These are phyloP conservation scores for Pythium periplocum DNA, from an alignment of 352 stramenopile species.

Conservation along the genomic window DNA sequence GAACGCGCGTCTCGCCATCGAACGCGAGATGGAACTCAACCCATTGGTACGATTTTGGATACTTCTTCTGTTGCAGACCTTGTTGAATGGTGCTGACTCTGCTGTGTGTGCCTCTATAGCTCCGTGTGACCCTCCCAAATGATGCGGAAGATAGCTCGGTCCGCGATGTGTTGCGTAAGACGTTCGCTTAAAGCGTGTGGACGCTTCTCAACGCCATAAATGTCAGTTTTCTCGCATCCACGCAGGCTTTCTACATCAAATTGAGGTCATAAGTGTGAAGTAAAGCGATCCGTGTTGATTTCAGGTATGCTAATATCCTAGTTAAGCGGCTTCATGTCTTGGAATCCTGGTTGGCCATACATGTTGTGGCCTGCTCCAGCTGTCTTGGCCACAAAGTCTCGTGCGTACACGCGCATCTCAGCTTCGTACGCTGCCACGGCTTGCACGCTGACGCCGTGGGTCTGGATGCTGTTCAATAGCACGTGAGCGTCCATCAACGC, in stretches of 20 bases:
- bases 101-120: conserved; percentile 20
- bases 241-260: too few species aligned
- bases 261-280: too few species aligned
- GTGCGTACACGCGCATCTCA: conserved; percentile 41
- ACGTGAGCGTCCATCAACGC: conserved; percentile 45
- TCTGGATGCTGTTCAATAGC: conserved; percentile 37
- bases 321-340: conserved; percentile 28
- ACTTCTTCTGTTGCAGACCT: not conserved
- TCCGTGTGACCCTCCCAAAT: conserved; percentile 52
- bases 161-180: conserved; percentile 39
- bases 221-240: too few species aligned
- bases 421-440: conserved; percentile 50
- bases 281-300: too few species aligned
- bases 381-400: conserved; percentile 35
- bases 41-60: conserved; percentile 38
- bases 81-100: conserved; percentile 5
- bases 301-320: too few species aligned
- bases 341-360: conserved; percentile 33
- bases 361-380: conserved; percentile 39
- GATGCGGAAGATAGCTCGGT: conserved; percentile 35
- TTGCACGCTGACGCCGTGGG: conserved; percentile 36
- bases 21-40: conserved; percentile 78
- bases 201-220: too few species aligned
- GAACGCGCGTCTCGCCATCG: conserved; percentile 77
- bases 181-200: conserved; percentile 14